phyloP scores from a whole-genome alignment of 2,329 filamentous ascomycete species.

The Pyricularia sp. region DNA sequence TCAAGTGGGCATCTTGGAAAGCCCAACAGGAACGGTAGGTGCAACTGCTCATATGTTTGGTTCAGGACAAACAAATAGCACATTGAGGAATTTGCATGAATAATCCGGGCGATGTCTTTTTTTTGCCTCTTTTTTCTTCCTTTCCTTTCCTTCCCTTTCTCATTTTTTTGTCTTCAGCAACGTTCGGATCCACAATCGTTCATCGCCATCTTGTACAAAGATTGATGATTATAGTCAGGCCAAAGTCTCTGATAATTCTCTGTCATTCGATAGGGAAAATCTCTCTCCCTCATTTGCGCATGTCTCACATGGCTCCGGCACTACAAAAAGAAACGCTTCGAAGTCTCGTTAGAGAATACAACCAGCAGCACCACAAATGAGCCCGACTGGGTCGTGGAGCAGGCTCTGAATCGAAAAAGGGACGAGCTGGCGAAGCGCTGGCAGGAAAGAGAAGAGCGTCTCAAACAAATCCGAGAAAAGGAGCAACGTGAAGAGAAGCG shows the following conservation, averaged over 20 bases:
- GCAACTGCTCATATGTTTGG: no score
- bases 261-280: slow-evolving; percentile 58
- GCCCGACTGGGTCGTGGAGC: slow-evolving; percentile 76
- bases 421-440: slow-evolving; percentile 56
- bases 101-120: no score
- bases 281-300: slow-evolving; percentile 80
- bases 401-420: slow-evolving; percentile 59
- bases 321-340: slow-evolving; percentile 57
- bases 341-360: slow-evolving; percentile 35
- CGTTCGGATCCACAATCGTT: background rate
- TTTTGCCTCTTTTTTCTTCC: no score
- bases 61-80: background rate
- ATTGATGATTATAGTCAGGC: background rate
- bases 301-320: slow-evolving; percentile 86
- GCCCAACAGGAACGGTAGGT: slow-evolving; percentile 70
- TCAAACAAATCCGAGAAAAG: slow-evolving; percentile 55
- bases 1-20: slow-evolving; percentile 83
- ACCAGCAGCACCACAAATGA: slow-evolving; percentile 50
- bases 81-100: background rate
- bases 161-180: background rate
- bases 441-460: slow-evolving; percentile 64
- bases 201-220: background rate
- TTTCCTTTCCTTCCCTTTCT: background rate
- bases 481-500: slow-evolving; percentile 47
- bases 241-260: background rate